Conservation (phyloP, 108 stramenopile genomes). For the Pseudonitzschia multistriata region DNA sequence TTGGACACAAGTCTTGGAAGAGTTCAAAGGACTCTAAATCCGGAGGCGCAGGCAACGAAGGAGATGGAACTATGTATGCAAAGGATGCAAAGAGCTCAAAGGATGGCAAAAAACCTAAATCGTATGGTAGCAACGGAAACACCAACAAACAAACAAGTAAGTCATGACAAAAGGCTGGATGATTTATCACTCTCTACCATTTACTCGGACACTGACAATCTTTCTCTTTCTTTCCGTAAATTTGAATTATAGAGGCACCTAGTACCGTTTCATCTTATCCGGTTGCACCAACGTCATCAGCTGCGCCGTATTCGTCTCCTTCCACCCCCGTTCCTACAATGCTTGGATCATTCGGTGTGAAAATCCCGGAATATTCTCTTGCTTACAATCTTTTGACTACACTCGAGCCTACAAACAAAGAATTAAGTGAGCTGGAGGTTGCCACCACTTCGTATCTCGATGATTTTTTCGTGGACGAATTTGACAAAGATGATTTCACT, state of each 20-base stretch:
- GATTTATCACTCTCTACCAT: not conserved
- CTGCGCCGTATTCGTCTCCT: not conserved
- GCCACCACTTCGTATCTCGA: slow-evolving; percentile 28
- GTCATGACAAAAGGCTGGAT: not conserved
- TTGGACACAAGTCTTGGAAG: not conserved
- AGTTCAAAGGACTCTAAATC: not conserved
- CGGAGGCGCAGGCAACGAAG: not conserved
- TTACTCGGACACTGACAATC: not conserved
- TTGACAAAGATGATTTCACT: slow-evolving; percentile 25
- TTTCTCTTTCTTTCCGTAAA: not conserved
- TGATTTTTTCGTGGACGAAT: slow-evolving; percentile 27
- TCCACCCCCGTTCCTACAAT: slow-evolving; percentile 21
- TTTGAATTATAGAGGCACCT: not conserved
- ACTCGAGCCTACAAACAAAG: slow-evolving; percentile 14
- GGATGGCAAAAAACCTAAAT: not conserved
- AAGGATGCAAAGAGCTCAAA: not conserved
- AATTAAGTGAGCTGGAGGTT: slow-evolving; percentile 24
- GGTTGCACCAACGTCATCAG: not conserved
- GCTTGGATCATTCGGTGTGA: slow-evolving; percentile 18
- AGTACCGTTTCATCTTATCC: not conserved
- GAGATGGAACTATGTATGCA: not conserved
- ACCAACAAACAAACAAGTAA: slow-evolving; percentile 8
- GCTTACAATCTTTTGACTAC: slow-evolving; percentile 15
- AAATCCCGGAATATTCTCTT: slow-evolving; percentile 17
- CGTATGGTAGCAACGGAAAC: not conserved